Percentiles rank a stretch among this genome's conserved stretches.
Evolutionary conservation across 202 grass and related monocot species (phyloP).

Genomic region (Alloteropsis angusta): DNA sequence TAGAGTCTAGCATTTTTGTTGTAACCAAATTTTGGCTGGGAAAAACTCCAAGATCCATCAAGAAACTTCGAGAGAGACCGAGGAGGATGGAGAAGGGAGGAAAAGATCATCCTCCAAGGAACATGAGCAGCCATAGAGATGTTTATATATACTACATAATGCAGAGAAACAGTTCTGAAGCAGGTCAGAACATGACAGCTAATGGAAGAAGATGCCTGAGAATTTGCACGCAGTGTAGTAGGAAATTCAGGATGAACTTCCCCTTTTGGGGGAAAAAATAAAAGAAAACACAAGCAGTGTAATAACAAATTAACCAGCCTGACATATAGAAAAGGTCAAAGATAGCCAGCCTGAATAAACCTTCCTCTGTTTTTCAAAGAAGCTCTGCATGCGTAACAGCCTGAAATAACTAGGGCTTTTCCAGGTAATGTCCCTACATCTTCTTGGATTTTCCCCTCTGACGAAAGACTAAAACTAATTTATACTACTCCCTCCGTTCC

Average conservation of each 20-base stretch:
- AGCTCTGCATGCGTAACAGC: background rate
- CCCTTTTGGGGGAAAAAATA: too few species aligned
- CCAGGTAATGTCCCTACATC: background rate
- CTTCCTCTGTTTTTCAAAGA: background rate
- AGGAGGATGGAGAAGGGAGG: background rate
- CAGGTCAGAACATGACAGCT: background rate
- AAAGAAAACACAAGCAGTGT: too few species aligned
- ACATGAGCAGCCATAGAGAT: background rate
- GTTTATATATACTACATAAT: background rate
- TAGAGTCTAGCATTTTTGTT: too few species aligned
- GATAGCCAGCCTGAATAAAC: background rate
- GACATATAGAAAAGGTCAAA: background rate
- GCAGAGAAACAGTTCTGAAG: background rate
- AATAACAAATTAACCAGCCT: too few species aligned
- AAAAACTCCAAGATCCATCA: background rate
- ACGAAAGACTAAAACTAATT: background rate
- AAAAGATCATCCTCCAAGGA: background rate
- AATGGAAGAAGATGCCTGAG: background rate
- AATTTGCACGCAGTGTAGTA: background rate
- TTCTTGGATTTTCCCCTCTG: background rate
- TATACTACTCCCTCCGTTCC: too few species aligned
- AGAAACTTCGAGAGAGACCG: background rate
- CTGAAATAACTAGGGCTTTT: background rate
- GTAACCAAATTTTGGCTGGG: background rate
- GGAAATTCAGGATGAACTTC: background rate